A percentile compares a stretch with the other conserved stretches of the same genome.
Conservation (phyloP, 2,329 filamentous ascomycete species). For the Sporothrix euskadiensis region DNA sequence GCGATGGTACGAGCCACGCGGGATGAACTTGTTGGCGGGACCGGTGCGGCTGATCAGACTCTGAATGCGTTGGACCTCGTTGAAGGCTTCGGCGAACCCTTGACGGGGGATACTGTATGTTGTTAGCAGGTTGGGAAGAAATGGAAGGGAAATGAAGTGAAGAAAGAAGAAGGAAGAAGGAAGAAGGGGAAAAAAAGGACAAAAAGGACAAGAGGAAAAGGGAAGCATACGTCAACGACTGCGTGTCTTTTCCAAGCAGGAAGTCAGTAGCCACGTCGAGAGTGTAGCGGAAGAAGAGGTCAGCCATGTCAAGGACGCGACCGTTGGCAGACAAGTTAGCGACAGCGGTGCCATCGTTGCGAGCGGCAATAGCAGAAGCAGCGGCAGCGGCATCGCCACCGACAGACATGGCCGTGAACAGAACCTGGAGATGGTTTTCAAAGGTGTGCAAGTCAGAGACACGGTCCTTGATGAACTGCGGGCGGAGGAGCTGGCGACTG, state of each 20-base stretch:
- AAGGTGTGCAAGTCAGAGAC: constrained; percentile 80
- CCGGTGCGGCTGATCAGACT: constrained; percentile 65
- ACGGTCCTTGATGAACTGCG: constrained; percentile 83
- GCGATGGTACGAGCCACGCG: constrained; percentile 62
- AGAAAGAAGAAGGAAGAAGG: no score
- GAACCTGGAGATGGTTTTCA: constrained; percentile 71
- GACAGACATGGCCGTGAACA: constrained; percentile 68
- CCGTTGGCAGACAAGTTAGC: constrained; percentile 63
- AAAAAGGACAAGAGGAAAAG: neutral
- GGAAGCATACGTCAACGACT: constrained; percentile 53
- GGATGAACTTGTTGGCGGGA: constrained; percentile 62
- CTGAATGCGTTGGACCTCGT: constrained; percentile 74
- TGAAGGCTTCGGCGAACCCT: constrained; percentile 79
- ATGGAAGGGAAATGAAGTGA: no score
- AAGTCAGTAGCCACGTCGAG: constrained; percentile 87
- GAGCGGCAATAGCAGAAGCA: constrained; percentile 56
- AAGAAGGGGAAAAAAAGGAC: no score
- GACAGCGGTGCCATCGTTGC: constrained; percentile 57
- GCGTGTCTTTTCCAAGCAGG: constrained; percentile 74
- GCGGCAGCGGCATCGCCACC: constrained; percentile 60
- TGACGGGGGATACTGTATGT: constrained; percentile 54
- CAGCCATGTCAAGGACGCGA: constrained; percentile 66
- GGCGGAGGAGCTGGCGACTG: constrained; percentile 77
- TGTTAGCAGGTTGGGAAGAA: neutral
- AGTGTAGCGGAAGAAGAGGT: constrained; percentile 81